Conservation (phyloP, 345 rosid genomes). For the Citrus mangshanensis region DNA sequence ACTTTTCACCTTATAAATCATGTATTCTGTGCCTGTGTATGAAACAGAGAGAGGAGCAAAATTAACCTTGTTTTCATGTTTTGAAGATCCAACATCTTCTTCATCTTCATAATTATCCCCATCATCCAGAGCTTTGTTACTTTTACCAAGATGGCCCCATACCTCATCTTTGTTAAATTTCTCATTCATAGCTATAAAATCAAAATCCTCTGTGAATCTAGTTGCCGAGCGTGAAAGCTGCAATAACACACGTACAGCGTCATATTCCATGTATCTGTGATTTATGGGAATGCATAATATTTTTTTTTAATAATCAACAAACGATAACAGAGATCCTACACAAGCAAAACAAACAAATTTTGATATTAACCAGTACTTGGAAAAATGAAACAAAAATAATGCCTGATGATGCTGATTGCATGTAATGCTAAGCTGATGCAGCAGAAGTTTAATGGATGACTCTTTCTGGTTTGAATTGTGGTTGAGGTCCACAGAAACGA, state of each 20-base stretch:
- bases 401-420: neutral
- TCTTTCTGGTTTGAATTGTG: no score
- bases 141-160: conserved; percentile 58
- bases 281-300: neutral
- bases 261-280: neutral
- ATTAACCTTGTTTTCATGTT: conserved; percentile 27
- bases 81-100: conserved; percentile 29
- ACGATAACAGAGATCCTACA: neutral
- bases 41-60: neutral
- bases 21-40: neutral
- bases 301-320: no score
- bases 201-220: conserved; percentile 52
- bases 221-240: conserved; percentile 39
- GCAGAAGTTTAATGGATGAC: no score
- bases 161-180: conserved; percentile 61
- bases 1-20: neutral
- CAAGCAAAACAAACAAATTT: neutral
- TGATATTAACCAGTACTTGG: neutral
- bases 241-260: conserved; percentile 9
- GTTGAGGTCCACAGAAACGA: no score
- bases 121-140: conserved; percentile 26
- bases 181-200: conserved; percentile 55
- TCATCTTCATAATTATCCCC: conserved; percentile 32
- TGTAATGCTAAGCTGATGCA: no score
- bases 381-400: neutral